Evolutionary conservation across 768 basidiomycete genomes (phyloP).

Genomic region (Floccularia luteovirens): DNA sequence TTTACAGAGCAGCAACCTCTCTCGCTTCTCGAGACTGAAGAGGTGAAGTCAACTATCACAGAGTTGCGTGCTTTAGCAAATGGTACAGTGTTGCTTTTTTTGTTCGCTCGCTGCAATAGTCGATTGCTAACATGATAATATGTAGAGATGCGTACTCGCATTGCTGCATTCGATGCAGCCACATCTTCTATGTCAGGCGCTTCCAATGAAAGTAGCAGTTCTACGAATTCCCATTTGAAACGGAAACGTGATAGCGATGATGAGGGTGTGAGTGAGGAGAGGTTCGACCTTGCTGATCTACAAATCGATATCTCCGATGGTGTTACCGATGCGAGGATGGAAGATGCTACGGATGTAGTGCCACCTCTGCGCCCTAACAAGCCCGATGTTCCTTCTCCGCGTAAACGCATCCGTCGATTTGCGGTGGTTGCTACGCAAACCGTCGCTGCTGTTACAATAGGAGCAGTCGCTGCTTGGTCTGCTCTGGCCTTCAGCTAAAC

Average conservation of each 20-base stretch:
- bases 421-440: slow-evolving; percentile 44
- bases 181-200: too few relatives aligned
- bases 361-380: slow-evolving; percentile 3
- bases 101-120: too few relatives aligned
- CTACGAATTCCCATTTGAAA: too few relatives aligned
- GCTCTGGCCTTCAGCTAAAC: slow-evolving; percentile 58
- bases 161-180: too few relatives aligned
- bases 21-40: too few relatives aligned
- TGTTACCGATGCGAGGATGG: slow-evolving; percentile 8
- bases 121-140: too few relatives aligned
- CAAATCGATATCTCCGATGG: not conserved
- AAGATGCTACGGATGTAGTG: slow-evolving; percentile 1
- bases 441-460: slow-evolving; percentile 53
- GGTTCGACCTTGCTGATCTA: not conserved
- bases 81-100: too few relatives aligned
- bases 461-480: slow-evolving; percentile 68
- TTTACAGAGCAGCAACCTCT: too few relatives aligned
- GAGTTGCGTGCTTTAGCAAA: too few relatives aligned
- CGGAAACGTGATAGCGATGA: slow-evolving; percentile 51
- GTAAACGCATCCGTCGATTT: slow-evolving; percentile 40
- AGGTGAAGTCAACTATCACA: too few relatives aligned
- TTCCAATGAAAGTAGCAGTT: too few relatives aligned
- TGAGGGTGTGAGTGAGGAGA: slow-evolving; percentile 30
- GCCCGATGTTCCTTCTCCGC: slow-evolving; percentile 20
- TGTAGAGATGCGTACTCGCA: too few relatives aligned